phyloP scores from a whole-genome alignment of 1,139 yeast genomes.

The Suhomyces panamericanus region DNA sequence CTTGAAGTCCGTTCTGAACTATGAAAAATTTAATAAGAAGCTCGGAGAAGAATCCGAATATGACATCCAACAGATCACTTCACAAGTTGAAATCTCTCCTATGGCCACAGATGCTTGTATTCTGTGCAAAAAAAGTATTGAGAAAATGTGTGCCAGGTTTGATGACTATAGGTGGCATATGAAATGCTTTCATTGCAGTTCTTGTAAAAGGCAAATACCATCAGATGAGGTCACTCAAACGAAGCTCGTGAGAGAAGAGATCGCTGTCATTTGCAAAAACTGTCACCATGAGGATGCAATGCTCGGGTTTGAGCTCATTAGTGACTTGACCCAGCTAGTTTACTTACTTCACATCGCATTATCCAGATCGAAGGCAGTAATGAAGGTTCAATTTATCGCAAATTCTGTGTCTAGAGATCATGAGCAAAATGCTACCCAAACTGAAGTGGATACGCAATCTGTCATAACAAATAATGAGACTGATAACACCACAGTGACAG shows the following conservation, averaged over 20 bases:
- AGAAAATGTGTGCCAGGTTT: constrained; percentile 69
- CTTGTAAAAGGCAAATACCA: constrained; percentile 45
- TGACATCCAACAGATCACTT: constrained; percentile 46
- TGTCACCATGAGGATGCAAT: constrained; percentile 53
- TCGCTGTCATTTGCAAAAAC: constrained; percentile 51
- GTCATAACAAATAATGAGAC: constrained; percentile 17
- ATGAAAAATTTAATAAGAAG: constrained; percentile 33
- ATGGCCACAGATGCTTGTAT: constrained; percentile 79
- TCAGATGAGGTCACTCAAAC: constrained; percentile 35
- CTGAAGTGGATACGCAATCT: constrained; percentile 4
- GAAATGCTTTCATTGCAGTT: constrained; percentile 65
- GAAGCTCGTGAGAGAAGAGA: constrained; percentile 26
- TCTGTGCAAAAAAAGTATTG: constrained; percentile 72
- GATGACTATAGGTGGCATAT: constrained; percentile 78
- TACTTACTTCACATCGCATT: constrained; percentile 82
- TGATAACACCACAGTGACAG: constrained; percentile 23
- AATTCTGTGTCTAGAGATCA: background rate
- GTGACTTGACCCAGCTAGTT: constrained; percentile 70
- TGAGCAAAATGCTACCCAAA: constrained; percentile 11
- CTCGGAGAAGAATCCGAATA: constrained; percentile 12
- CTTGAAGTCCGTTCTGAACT: constrained; percentile 51
- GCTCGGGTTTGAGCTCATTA: constrained; percentile 62
- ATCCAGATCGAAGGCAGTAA: constrained; percentile 71
- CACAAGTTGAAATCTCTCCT: constrained; percentile 44
- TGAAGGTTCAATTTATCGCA: constrained; percentile 33